Evolutionary conservation across 2,329 filamentous ascomycete species (phyloP).

Genomic region (Orbilia blumenaviensis): DNA sequence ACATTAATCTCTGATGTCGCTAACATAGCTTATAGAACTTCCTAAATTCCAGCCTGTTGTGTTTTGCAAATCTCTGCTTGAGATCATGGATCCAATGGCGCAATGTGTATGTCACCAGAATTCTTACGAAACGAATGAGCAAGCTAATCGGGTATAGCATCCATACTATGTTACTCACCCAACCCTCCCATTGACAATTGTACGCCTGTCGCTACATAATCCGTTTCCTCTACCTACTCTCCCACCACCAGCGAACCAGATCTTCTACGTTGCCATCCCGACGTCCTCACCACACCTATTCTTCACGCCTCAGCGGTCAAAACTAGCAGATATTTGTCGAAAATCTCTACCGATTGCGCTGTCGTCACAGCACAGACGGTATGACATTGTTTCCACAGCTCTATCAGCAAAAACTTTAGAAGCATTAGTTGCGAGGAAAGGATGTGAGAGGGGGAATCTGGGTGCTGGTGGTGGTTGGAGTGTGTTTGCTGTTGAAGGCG

Average conservation of each 20-base stretch:
- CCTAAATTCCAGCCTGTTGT: constrained; percentile 82
- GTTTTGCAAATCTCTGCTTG: constrained; percentile 79
- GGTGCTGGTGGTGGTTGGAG: constrained; percentile 80
- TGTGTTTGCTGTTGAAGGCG: constrained; percentile 74
- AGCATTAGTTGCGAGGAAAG: constrained; percentile 74
- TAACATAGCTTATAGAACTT: constrained; percentile 59
- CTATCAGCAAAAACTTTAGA: constrained; percentile 76
- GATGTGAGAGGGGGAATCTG: constrained; percentile 73
- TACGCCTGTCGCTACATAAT: constrained; percentile 59
- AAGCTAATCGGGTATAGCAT: constrained; percentile 66
- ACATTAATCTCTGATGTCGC: constrained; percentile 60
- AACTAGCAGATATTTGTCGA: constrained; percentile 74
- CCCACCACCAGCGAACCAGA: constrained; percentile 68
- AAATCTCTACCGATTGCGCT: constrained; percentile 84
- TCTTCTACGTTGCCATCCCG: constrained; percentile 80
- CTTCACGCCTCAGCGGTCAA: constrained; percentile 65
- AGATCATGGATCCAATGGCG: constrained; percentile 70
- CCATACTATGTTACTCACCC: constrained; percentile 77
- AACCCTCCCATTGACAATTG: constrained; percentile 61
- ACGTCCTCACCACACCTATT: constrained; percentile 78
- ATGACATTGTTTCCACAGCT: constrained; percentile 73
- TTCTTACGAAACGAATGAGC: constrained; percentile 71
- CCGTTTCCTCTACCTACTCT: constrained; percentile 55
- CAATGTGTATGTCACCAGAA: constrained; percentile 41
- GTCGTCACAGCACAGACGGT: constrained; percentile 76